Conservation (phyloP, 495 filamentous ascomycete genomes). For the Xylaria intraflava region DNA sequence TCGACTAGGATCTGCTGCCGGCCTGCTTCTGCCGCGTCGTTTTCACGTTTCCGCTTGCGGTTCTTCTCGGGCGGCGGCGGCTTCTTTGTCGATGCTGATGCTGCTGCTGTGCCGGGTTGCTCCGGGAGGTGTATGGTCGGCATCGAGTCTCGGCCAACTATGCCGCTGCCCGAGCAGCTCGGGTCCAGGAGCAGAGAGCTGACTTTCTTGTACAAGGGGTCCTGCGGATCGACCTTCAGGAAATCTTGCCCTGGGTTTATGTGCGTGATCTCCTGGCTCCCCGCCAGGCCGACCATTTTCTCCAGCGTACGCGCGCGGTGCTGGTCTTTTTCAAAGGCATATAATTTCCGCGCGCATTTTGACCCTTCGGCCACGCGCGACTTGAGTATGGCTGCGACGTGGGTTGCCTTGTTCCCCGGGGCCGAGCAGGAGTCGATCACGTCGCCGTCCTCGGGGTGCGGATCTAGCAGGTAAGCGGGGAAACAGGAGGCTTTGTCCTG, state of each 20-base stretch:
- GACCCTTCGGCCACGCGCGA: slow-evolving; percentile 23
- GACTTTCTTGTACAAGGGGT: slow-evolving; percentile 49
- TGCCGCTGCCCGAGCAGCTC: slow-evolving; percentile 90
- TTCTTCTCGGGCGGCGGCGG: slow-evolving; percentile 17
- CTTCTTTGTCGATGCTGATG: no score
- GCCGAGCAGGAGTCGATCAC: slow-evolving; percentile 87
- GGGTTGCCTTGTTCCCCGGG: slow-evolving; percentile 95
- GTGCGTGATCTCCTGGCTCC: slow-evolving; percentile 54
- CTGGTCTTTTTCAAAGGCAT: slow-evolving; percentile 66
- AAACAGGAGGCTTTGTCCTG: slow-evolving; percentile 98
- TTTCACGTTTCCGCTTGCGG: slow-evolving; percentile 34
- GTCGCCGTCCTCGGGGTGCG: slow-evolving; percentile 53
- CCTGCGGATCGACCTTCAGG: slow-evolving; percentile 58
- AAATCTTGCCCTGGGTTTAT: slow-evolving; percentile 74
- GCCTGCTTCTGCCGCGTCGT: slow-evolving; percentile 20
- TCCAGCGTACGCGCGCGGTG: slow-evolving; percentile 62
- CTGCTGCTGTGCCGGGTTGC: slow-evolving; percentile 33
- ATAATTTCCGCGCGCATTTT: slow-evolving; percentile 38
- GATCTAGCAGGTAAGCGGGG: slow-evolving; percentile 75
- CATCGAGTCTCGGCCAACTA: slow-evolving; percentile 76
- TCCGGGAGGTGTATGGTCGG: slow-evolving; percentile 51
- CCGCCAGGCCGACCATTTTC: slow-evolving; percentile 76
- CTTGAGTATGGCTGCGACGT: slow-evolving; percentile 67
- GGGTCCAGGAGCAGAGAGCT: slow-evolving; percentile 79
- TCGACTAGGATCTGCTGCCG: slow-evolving; percentile 37